These are phyloP conservation scores for Teratosphaeria zuluensis DNA, from an alignment of 2,329 filamentous ascomycete species.

Conservation along the genomic window DNA sequence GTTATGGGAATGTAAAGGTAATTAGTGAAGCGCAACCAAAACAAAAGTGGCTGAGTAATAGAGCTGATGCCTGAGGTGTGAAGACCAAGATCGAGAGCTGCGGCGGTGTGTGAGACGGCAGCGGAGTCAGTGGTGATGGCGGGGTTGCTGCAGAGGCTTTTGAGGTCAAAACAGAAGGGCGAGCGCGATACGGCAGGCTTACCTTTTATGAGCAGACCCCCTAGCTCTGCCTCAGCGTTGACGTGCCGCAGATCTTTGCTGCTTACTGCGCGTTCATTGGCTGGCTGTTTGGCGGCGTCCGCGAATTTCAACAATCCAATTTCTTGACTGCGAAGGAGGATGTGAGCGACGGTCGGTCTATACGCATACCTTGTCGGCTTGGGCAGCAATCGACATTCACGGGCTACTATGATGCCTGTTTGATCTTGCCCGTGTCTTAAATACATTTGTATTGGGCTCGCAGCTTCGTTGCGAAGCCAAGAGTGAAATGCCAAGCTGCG, in stretches of 20 bases:
- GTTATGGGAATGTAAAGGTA: not conserved
- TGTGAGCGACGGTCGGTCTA: not conserved
- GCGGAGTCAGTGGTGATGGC: not conserved
- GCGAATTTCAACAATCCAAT: not conserved
- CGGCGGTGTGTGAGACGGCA: not conserved
- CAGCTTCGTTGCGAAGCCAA: not conserved
- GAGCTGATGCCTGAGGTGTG: not conserved
- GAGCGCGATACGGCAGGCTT: not conserved
- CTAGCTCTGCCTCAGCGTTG: not conserved
- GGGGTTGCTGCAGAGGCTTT: not conserved
- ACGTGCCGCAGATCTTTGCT: not conserved
- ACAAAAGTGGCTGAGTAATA: not conserved
- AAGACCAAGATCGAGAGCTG: not conserved
- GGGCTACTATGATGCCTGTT: not conserved
- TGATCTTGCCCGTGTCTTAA: not conserved
- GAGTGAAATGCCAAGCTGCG: not conserved
- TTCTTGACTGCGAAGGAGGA: not conserved
- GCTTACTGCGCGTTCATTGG: not conserved
- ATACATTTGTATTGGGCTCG: not conserved
- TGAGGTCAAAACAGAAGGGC: not conserved
- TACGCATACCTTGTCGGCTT: not conserved
- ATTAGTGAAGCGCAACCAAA: not conserved
- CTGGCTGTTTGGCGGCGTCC: not conserved
- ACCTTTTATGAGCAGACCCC: constrained; percentile 1
- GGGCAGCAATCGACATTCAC: not conserved